Base-by-base conservation (phyloP, 2,329 filamentous ascomycete species). In the Aspergillus felis region DNA sequence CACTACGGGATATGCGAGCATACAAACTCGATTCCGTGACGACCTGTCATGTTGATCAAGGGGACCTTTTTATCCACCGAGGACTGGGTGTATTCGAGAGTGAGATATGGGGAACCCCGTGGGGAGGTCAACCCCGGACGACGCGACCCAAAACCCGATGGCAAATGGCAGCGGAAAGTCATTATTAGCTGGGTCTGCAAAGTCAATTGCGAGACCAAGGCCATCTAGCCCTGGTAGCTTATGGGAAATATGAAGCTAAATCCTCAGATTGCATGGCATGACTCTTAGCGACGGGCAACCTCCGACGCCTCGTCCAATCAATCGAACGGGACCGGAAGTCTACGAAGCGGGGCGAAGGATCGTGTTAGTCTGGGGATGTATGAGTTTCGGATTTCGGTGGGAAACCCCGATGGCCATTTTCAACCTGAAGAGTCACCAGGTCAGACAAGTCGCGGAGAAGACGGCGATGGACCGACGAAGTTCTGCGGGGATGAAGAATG, bases 371-470 rank as follows among this genome's bases (percentile, higher is more conserved):
- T n/a, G 32, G 32, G 14, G 12, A 32, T 25, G 53, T 35, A 17
- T 44, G 58, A 61, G 58, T 24, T 53, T 66, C 67, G 68, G 64
- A 22, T 28, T 57, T 69, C 67, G 66, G 67, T 5, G 9, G 20
- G 17, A 22, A 58, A 55, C 24, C n/a, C 57, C 62, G 61, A 61
- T 27, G n/a, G 29, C 35, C 49, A 25, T 38, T 22, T 25, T 20
- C 17, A 32, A n/a, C 38, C 4, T 7, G 5, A 17, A 38, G 5
- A 17, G 32, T 17, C 14, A 38, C 32, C 32, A 17, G 14, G 14
- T 38, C 5, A 17, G 14, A 17, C 32, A 38, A 6, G 14, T 38
- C 32, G 27, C 27, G 41, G 25, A 27, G 28, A 52, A 50, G 50
- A 48, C 25, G 28, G 57, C 35, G 46, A 54, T 53, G 47, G 35